These are phyloP conservation scores for Neoboletus subvelutipes DNA, from an alignment of 768 basidiomycete genomes.

Conservation along the genomic window DNA sequence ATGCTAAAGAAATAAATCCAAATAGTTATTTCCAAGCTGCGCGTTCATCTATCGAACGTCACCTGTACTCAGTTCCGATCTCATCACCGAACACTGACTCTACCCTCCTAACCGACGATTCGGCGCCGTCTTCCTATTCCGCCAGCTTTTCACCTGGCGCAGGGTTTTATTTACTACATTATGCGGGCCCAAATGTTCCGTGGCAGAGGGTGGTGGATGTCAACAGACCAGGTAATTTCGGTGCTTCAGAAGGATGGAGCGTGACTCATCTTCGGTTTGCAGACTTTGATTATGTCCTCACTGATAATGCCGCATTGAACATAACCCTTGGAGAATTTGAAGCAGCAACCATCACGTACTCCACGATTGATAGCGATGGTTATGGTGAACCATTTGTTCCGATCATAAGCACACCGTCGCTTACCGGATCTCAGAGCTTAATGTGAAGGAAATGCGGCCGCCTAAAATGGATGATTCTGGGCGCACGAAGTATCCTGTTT, in stretches of 20 bases:
- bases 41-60: constrained; percentile 78
- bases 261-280: constrained; percentile 3
- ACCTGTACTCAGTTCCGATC: constrained; percentile 79
- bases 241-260: background rate
- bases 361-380: constrained; percentile 77
- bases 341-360: constrained; percentile 63
- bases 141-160: constrained; percentile 82
- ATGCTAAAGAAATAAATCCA: constrained; percentile 20
- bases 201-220: constrained; percentile 79
- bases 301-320: constrained; percentile 66
- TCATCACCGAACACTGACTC: constrained; percentile 47
- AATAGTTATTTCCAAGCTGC: constrained; percentile 87
- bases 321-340: constrained; percentile 67
- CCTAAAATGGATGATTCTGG: constrained; percentile 93
- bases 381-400: constrained; percentile 51
- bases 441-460: constrained; percentile 88
- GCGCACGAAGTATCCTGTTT: constrained; percentile 92
- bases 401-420: constrained; percentile 17
- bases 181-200: constrained; percentile 80
- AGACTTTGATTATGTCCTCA: constrained; percentile 68
- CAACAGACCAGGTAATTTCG: constrained; percentile 42
- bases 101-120: constrained; percentile 51
- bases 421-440: constrained; percentile 59
- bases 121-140: constrained; percentile 55
- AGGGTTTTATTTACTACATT: constrained; percentile 80